These are phyloP conservation scores for Phylloporus arenicola DNA, from an alignment of 768 basidiomycete species.

Conservation along the genomic window DNA sequence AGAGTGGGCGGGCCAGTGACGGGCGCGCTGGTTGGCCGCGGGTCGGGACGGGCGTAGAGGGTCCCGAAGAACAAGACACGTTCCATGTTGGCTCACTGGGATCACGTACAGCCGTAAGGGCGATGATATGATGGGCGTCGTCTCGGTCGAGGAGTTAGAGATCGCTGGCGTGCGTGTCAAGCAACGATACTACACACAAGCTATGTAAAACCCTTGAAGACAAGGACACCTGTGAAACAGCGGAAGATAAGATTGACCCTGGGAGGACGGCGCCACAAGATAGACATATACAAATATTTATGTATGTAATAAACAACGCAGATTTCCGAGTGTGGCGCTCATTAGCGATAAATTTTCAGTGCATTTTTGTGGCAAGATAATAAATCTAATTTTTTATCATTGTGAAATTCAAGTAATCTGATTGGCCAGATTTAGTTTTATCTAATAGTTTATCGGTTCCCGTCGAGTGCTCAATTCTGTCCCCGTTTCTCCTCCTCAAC, in stretches of 20 bases:
- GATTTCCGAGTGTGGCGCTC: slow-evolving; percentile 28
- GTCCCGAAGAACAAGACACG: slow-evolving; percentile 17
- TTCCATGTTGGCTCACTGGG: slow-evolving; percentile 15
- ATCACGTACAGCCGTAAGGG: slow-evolving; percentile 19
- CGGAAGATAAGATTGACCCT: slow-evolving; percentile 33
- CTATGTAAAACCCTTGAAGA: slow-evolving; percentile 12
- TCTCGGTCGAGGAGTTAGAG: slow-evolving; percentile 1
- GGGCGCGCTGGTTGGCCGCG: slow-evolving; percentile 11
- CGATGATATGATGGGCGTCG: slow-evolving; percentile 9
- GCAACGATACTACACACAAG: too few species aligned
- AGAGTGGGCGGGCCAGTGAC: slow-evolving; percentile 7
- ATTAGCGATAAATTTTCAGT: slow-evolving; percentile 28
- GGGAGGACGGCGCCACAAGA: slow-evolving; percentile 23
- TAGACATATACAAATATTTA: slow-evolving; percentile 18
- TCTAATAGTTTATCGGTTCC: slow-evolving; percentile 37
- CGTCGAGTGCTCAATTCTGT: slow-evolving; percentile 21
- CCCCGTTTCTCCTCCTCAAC: slow-evolving; percentile 25
- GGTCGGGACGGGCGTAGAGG: slow-evolving; percentile 17
- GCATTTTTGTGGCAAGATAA: slow-evolving; percentile 1
- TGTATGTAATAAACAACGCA: slow-evolving; percentile 27
- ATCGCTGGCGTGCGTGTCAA: neutral
- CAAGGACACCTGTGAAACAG: neutral
- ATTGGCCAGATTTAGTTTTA: slow-evolving; percentile 33
- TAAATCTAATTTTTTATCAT: slow-evolving; percentile 1
- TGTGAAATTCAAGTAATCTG: slow-evolving; percentile 31